Evolutionary conservation across 2,329 filamentous ascomycete genomes (phyloP), one percentile per base, ranked within the genome.

Genomic region (Sarocladiaceae sp.): DNA sequence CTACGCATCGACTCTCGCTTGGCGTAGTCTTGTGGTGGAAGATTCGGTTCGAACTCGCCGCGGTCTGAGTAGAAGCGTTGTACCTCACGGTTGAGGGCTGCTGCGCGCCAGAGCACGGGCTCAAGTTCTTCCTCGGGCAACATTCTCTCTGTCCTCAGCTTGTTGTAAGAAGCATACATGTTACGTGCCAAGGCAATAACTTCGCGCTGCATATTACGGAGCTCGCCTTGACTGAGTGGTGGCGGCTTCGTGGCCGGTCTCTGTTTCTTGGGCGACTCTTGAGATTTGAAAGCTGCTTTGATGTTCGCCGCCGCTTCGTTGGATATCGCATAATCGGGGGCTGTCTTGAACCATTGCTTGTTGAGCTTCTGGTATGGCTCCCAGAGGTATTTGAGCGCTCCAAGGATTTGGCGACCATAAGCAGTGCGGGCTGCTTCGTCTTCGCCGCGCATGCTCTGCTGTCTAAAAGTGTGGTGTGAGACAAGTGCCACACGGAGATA

Each of bases 401-500:
- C 59, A 25, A 69, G 61, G 37, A 85, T 71, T 58, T 82, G 80
- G 23, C 66, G 59, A 53, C 76, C 80, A 59, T 77, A 78, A 0
- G 66, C 70, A 6, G 61, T 62, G 59, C 73, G 72, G 37, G 71
- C 71, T 7, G 54, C 62, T 18, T 57, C 56, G n/a, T 59, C 51
- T n/a, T 67, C 55, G 29, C 68, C 66, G 2, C 58, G 53, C n/a
- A 62, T 57, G 12, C 65, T 62, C 49, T 60, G 58, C 15, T 56
- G 46, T 22, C 68, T 66, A 55, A 76, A 66, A 28, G 69, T 63
- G 20, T 66, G 69, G 62, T 74, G 71, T 61, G 65, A 76, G 46
- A 70, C 71, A 40, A 83, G 68, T 4, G 82, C 77, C 13, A 80
- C 67, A 31, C 77, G 73, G 25, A 88, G 71, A 64, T 84, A 88